Conservation (phyloP, 805 yeast genomes). For the Teunomyces barrocoloradensis region DNA sequence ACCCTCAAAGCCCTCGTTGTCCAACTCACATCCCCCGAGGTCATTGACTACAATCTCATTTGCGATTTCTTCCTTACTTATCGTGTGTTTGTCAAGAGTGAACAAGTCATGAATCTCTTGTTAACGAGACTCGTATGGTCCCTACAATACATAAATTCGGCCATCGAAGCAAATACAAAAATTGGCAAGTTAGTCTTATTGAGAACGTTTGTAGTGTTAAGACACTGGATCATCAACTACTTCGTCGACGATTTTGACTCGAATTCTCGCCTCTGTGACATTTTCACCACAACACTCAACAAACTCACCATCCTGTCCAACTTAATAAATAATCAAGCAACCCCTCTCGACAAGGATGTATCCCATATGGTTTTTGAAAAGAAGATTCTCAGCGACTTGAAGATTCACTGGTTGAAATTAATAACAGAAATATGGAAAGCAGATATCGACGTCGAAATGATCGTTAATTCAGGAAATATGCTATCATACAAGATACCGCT, state of each 20-base stretch:
- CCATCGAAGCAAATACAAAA: conserved; percentile 23
- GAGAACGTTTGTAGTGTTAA: conserved; percentile 79
- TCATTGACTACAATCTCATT: conserved; percentile 72
- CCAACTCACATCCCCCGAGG: conserved; percentile 67
- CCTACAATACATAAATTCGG: conserved; percentile 40
- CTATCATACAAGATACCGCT: conserved; percentile 24
- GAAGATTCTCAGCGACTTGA: conserved; percentile 38
- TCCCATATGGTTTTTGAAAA: conserved; percentile 29
- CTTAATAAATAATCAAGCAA: conserved; percentile 17
- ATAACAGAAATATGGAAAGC: conserved; percentile 32
- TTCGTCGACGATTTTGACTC: conserved; percentile 71
- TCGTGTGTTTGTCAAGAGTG: conserved; percentile 63
- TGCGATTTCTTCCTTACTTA: conserved; percentile 87
- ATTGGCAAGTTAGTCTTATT: conserved; percentile 67
- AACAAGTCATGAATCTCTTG: conserved; percentile 57
- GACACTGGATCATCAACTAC: conserved; percentile 89
- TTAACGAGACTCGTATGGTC: conserved; percentile 74
- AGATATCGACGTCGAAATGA: conserved; percentile 18
- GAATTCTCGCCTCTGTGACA: conserved; percentile 32
- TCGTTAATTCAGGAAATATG: conserved; percentile 10
- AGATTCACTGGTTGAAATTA: conserved; percentile 39
- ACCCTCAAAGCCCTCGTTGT: conserved; percentile 50
- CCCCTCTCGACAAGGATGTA: conserved; percentile 1
- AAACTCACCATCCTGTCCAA: conserved; percentile 35
- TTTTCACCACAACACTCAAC: conserved; percentile 48